phyloP scores from a whole-genome alignment of 176 grass and related monocot species.

The Poa pratensis region DNA sequence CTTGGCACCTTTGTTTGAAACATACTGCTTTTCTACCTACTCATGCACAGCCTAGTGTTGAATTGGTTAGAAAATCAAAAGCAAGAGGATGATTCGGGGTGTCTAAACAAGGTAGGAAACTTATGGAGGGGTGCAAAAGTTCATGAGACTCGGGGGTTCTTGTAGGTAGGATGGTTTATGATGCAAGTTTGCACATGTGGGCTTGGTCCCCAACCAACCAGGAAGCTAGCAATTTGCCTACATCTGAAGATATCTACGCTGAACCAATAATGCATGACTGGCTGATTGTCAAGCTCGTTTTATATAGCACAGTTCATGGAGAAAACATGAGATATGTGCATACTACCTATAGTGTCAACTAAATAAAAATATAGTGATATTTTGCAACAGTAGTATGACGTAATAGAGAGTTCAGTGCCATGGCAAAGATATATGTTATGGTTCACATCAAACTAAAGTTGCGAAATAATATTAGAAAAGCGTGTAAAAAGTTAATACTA shows the following conservation, averaged over 20 bases:
- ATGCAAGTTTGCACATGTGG: slow-evolving; percentile 12
- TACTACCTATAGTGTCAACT: background rate
- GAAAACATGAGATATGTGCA: background rate
- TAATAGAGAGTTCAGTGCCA: background rate
- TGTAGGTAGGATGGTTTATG: slow-evolving; percentile 2
- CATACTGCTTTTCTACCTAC: background rate
- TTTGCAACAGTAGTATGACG: slow-evolving; percentile 24
- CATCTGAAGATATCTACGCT: slow-evolving; percentile 31
- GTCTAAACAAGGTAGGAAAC: slow-evolving; percentile 16
- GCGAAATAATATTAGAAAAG: slow-evolving; percentile 14
- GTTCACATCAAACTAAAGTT: slow-evolving; percentile 5
- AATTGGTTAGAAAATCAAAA: background rate
- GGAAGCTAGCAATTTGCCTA: slow-evolving; percentile 13
- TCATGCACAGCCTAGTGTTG: background rate
- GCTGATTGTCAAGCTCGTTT: background rate
- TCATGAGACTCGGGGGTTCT: background rate
- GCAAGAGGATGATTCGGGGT: background rate
- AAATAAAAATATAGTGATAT: slow-evolving; percentile 4
- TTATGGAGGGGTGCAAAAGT: slow-evolving; percentile 6
- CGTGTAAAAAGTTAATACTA: background rate
- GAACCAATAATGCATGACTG: slow-evolving; percentile 32
- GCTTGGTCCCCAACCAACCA: slow-evolving; percentile 26
- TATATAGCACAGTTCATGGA: slow-evolving; percentile 27
- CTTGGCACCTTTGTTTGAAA: no score
- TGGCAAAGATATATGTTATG: slow-evolving; percentile 1